A percentile compares a stretch with the other conserved stretches of the same genome.
Conservation (phyloP, 169 alveolate genomes). For the Hepatocystis sp. region DNA sequence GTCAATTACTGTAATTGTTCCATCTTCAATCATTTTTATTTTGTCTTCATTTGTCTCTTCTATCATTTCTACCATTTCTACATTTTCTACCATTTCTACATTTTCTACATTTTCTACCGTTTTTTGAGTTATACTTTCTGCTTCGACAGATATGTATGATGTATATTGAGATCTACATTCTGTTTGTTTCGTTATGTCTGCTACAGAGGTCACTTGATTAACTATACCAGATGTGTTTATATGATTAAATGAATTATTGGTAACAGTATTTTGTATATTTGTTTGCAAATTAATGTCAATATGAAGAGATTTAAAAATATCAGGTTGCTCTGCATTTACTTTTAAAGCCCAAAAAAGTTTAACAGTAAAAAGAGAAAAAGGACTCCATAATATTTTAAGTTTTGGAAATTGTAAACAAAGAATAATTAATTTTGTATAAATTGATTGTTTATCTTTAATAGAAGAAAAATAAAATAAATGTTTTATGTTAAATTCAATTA, state of each 20-base stretch:
- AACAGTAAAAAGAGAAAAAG: slow-evolving; percentile 80
- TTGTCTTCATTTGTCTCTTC: not conserved
- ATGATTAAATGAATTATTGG: too few species aligned
- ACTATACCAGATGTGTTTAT: too few species aligned
- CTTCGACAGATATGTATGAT: not conserved
- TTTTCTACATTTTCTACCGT: not conserved
- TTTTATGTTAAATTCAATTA: slow-evolving; percentile 77
- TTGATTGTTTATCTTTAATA: slow-evolving; percentile 65
- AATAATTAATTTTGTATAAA: slow-evolving; percentile 70
- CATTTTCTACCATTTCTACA: not conserved
- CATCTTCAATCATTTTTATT: not conserved
- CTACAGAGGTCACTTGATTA: not conserved
- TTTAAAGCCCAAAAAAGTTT: slow-evolving; percentile 74
- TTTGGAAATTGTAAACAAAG: slow-evolving; percentile 77
- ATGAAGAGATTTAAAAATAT: slow-evolving; percentile 73
- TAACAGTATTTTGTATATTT: slow-evolving; percentile 25
- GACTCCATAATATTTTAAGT: slow-evolving; percentile 80
- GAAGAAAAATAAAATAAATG: slow-evolving; percentile 63
- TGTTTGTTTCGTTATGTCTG: not conserved
- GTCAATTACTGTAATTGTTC: not conserved
- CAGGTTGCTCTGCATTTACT: slow-evolving; percentile 71
- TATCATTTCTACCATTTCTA: not conserved
- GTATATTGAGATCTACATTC: not conserved
- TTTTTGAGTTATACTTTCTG: not conserved
- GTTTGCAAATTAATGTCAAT: slow-evolving; percentile 45